These are phyloP conservation scores for Ustilago trichophora DNA, from an alignment of 1,284 basidiomycete species.

Conservation along the genomic window DNA sequence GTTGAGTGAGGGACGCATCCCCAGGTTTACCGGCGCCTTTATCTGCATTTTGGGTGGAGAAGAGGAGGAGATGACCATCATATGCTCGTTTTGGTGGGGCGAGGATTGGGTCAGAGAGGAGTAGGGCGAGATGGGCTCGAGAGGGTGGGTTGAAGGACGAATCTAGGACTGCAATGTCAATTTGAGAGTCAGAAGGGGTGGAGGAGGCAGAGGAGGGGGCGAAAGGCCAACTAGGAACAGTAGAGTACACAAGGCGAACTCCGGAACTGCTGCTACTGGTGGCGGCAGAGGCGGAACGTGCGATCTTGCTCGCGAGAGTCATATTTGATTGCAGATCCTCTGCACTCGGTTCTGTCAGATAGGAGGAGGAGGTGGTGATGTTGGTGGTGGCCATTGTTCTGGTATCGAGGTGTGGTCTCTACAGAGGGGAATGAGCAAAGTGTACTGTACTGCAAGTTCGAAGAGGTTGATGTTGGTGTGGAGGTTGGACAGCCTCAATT, in stretches of 20 bases:
- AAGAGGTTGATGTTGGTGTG: no score
- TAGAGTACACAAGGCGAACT: slow-evolving; percentile 43
- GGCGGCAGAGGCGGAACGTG: slow-evolving; percentile 12
- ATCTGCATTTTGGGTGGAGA: slow-evolving; percentile 89
- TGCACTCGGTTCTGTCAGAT: not conserved
- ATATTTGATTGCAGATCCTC: slow-evolving; percentile 8
- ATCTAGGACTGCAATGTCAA: slow-evolving; percentile 75
- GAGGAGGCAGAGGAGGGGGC: not conserved
- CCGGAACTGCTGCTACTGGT: slow-evolving; percentile 15
- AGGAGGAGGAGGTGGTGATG: no score
- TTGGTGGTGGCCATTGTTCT: slow-evolving; percentile 8
- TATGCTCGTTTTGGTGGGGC: slow-evolving; percentile 67
- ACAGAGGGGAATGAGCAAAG: not conserved
- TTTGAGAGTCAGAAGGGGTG: not conserved
- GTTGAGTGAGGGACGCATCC: slow-evolving; percentile 70
- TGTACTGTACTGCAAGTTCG: no score
- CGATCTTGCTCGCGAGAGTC: slow-evolving; percentile 17
- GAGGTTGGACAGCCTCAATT: slow-evolving; percentile 7
- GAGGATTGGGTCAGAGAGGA: slow-evolving; percentile 69
- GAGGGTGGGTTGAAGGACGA: slow-evolving; percentile 96
- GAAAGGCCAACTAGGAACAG: slow-evolving; percentile 29
- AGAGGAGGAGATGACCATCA: slow-evolving; percentile 81
- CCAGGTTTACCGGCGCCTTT: slow-evolving; percentile 75
- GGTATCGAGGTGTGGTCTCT: no score
- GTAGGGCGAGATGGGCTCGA: slow-evolving; percentile 82